Evolutionary conservation across 768 basidiomycete species (phyloP), one percentile per base, ranked within the genome.

Genomic region (Mycena leptocephala): DNA sequence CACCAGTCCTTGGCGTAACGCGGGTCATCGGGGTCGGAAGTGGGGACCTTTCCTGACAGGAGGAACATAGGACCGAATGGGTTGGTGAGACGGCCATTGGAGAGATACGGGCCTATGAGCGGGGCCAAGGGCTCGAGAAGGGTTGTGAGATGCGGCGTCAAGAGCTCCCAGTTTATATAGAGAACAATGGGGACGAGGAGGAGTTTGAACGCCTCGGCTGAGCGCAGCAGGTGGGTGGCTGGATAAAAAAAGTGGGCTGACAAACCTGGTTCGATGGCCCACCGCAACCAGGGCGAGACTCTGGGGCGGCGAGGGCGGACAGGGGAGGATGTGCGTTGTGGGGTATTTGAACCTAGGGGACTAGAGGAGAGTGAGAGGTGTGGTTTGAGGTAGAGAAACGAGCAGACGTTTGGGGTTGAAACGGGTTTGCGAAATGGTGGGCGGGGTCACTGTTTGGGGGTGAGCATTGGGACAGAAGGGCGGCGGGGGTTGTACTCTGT

Each of bases 201-300:
- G 26, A 97, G 81, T 75, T 93, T 93, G 83, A 96, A 84, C 0
- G 96, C 91, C 8, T 91, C 90, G 16, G 82, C 95, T 95, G 77
- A 18, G 53, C 46, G 59, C 43, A 20, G 28, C 28, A 32, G 35
- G 48, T 69, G 30, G 37, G 37, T 1, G 18, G 55, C 69, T 51
- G 20, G n/a, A 55, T 0, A 24, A 6, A 28, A 74, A 51, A 28
- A 14, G 35, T 22, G 56, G 11, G 26, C 32, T 24, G 14, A 88
- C 90, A 69, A 63, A 94, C 96, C 82, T 10, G 96, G 96, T 26
- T 94, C 87, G 22, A 94, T 84, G 70, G 93, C 92, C 97, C 97
- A 98, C 78, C 91, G 87, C 88, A 81, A 87, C 83, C 91, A 90
- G 84, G 84, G 78, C 8, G 85, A 82, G 30, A 86, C 78, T 2